A percentile compares a stretch with the other conserved stretches of the same genome.
These are phyloP conservation scores for Calonectria montana DNA, from an alignment of 2,329 filamentous ascomycete species.

Conservation along the genomic window DNA sequence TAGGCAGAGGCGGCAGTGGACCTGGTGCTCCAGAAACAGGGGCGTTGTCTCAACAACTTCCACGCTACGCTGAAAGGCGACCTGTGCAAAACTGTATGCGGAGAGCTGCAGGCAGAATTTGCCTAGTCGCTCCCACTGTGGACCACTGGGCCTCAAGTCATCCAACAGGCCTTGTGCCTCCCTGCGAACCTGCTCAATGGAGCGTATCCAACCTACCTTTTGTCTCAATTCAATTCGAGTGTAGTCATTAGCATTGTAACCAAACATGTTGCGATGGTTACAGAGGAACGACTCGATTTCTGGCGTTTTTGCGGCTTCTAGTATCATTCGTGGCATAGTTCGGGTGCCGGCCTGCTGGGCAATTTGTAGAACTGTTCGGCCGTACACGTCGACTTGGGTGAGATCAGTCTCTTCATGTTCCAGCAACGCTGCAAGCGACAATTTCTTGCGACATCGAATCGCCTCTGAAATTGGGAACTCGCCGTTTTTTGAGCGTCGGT, in stretches of 20 bases:
- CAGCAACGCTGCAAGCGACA: slow-evolving; percentile 18
- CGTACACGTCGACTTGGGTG: slow-evolving; percentile 24
- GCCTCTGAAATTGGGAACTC: slow-evolving; percentile 25
- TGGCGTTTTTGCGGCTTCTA: slow-evolving; percentile 18
- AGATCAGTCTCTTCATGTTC: slow-evolving; percentile 23
- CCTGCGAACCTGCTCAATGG: slow-evolving; percentile 19
- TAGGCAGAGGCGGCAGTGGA: slow-evolving; percentile 27
- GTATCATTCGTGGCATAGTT: slow-evolving; percentile 22
- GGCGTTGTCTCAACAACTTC: slow-evolving; percentile 16
- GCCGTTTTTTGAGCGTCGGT: slow-evolving; percentile 19
- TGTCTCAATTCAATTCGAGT: slow-evolving; percentile 2
- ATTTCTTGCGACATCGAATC: slow-evolving; percentile 20
- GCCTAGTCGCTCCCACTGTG: slow-evolving; percentile 25
- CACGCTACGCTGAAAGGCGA: slow-evolving; percentile 25
- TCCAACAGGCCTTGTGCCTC: slow-evolving; percentile 24
- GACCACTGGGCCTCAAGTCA: background rate
- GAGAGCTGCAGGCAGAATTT: slow-evolving; percentile 25
- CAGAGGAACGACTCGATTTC: slow-evolving; percentile 13
- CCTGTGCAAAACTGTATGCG: slow-evolving; percentile 24
- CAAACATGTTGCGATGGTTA: slow-evolving; percentile 28
- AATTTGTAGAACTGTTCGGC: slow-evolving; percentile 24
- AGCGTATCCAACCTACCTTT: background rate
- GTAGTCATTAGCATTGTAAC: slow-evolving; percentile 21
- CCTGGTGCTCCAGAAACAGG: slow-evolving; percentile 20
- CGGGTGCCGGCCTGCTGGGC: slow-evolving; percentile 18